A percentile compares a stretch with the other conserved stretches of the same genome.
Conservation (phyloP, 2,329 filamentous ascomycete genomes). For the Pseudopyricularia cyperi region DNA sequence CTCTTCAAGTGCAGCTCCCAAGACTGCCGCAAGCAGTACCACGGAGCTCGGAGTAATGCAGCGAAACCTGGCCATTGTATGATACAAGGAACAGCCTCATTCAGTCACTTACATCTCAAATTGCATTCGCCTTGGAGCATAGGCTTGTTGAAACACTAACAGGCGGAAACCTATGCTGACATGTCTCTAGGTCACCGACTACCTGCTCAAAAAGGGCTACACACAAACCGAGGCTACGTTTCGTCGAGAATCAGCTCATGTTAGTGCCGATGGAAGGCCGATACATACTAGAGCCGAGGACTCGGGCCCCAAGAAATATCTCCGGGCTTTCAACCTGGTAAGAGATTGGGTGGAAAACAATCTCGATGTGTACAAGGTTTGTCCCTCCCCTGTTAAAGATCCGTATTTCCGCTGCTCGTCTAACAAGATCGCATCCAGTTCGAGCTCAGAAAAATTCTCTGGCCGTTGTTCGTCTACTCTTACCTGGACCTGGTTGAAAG, state of each 20-base stretch:
- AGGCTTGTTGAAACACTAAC: background rate
- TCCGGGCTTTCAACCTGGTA: constrained; percentile 59
- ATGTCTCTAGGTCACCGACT: constrained; percentile 61
- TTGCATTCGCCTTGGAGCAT: background rate
- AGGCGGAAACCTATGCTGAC: background rate
- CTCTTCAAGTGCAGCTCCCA: background rate
- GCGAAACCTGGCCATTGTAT: background rate
- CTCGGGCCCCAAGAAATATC: constrained; percentile 62
- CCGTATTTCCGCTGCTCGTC: background rate
- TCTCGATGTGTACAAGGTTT: constrained; percentile 83
- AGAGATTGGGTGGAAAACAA: constrained; percentile 82
- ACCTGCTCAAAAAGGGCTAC: constrained; percentile 90
- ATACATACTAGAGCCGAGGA: constrained; percentile 54
- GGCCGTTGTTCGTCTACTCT: constrained; percentile 91
- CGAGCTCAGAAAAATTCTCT: constrained; percentile 75
- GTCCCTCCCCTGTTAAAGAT: constrained; percentile 5
- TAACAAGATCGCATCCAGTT: constrained; percentile 36
- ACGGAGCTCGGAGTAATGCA: background rate
- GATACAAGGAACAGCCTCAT: background rate
- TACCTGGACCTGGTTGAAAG: constrained; percentile 69
- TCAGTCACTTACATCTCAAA: background rate
- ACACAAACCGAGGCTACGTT: constrained; percentile 86
- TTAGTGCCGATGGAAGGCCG: constrained; percentile 70
- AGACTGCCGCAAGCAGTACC: background rate
- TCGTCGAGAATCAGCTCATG: constrained; percentile 73